Percentiles rank a stretch among this genome's conserved stretches.
Evolutionary conservation across 139 green algal species (phyloP).

Genomic region (Closterium sp.): DNA sequence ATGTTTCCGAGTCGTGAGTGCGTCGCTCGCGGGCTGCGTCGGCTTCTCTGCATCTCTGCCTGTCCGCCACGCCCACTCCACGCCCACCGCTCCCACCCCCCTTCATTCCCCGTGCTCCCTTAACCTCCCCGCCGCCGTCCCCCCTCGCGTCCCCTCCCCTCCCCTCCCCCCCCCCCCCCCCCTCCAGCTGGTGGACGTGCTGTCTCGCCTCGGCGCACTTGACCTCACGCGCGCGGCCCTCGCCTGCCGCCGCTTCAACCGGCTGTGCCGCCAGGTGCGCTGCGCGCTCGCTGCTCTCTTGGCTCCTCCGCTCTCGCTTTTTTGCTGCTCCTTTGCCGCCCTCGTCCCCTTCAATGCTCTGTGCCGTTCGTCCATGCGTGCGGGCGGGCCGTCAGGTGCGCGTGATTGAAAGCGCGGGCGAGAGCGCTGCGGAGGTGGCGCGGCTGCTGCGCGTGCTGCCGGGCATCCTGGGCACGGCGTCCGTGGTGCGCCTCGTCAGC

Average conservation of each 20-base stretch:
- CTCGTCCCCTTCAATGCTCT: background rate
- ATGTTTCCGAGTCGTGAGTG: too few relatives aligned
- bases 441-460: background rate
- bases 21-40: too few relatives aligned
- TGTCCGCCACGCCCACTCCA: background rate
- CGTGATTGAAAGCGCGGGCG: background rate
- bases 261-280: background rate
- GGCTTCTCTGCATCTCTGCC: background rate
- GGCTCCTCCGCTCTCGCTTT: background rate
- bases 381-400: background rate
- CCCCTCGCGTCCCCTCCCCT: too few relatives aligned
- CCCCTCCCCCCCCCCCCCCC: background rate
- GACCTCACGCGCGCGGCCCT: background rate
- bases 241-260: background rate
- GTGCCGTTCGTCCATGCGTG: background rate
- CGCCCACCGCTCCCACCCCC: background rate
- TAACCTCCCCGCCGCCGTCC: background rate
- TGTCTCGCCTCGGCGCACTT: background rate
- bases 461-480: background rate
- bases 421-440: background rate
- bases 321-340: too few relatives aligned
- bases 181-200: background rate
- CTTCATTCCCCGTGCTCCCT: background rate
- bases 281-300: too few relatives aligned
- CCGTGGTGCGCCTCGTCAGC: background rate